These are phyloP conservation scores for Aspergillus ostianus DNA, from an alignment of 495 filamentous ascomycete genomes.

Conservation along the genomic window DNA sequence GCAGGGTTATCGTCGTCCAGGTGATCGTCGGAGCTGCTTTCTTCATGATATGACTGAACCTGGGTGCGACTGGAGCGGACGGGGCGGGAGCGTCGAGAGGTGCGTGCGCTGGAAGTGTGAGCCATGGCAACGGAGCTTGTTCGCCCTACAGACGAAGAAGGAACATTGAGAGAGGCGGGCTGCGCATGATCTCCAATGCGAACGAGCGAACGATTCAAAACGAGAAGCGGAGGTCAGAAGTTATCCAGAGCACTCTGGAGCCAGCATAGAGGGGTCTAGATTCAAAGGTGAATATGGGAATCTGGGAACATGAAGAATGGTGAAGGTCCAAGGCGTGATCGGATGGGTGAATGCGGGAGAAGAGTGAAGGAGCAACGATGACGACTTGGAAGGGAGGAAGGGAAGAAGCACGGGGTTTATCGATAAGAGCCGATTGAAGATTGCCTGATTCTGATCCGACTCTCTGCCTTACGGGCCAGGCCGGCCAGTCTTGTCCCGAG, in stretches of 20 bases:
- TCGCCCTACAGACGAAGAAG: slow-evolving; percentile 12
- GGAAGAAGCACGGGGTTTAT: slow-evolving; percentile 21
- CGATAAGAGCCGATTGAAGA: slow-evolving; percentile 17
- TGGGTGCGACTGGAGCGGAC: slow-evolving; percentile 39
- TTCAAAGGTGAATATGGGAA: too few relatives aligned
- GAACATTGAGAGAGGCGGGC: background rate
- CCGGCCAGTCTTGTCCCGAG: background rate
- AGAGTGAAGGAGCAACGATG: background rate
- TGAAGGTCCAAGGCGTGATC: background rate
- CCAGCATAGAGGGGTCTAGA: too few relatives aligned
- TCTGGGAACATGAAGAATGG: too few relatives aligned
- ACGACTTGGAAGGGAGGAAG: slow-evolving; percentile 9
- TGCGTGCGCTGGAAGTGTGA: slow-evolving; percentile 19
- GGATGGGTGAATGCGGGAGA: background rate
- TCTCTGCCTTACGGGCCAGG: slow-evolving; percentile 6
- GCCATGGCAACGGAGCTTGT: slow-evolving; percentile 25
- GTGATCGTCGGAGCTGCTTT: slow-evolving; percentile 32
- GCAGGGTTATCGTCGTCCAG: slow-evolving; percentile 14
- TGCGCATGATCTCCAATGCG: slow-evolving; percentile 12
- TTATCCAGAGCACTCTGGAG: too few relatives aligned
- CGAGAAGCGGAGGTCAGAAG: background rate
- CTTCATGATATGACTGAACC: slow-evolving; percentile 43
- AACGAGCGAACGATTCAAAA: background rate
- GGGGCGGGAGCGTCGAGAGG: slow-evolving; percentile 32
- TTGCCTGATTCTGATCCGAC: background rate